These are phyloP conservation scores for Plasmodium blacklocki DNA, from an alignment of 169 alveolate genomes.

Conservation along the genomic window DNA sequence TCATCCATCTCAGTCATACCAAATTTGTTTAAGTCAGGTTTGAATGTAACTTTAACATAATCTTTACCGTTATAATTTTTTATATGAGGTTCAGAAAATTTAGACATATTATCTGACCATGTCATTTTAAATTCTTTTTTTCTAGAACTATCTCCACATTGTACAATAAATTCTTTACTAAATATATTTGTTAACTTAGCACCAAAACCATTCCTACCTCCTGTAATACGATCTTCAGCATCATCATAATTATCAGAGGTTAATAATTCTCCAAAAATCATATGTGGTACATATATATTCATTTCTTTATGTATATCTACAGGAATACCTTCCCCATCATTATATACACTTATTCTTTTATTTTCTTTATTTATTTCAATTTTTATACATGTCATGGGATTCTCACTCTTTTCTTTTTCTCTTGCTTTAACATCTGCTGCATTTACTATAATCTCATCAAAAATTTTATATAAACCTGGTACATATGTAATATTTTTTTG, in stretches of 20 bases:
- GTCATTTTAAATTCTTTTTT: conserved; percentile 89
- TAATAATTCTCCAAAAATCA: conserved; percentile 98
- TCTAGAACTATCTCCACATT: conserved; percentile 94
- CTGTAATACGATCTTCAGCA: conserved; percentile 97
- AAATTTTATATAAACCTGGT: conserved; percentile 99
- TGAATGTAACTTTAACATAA: conserved; percentile 94
- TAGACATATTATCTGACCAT: conserved; percentile 94
- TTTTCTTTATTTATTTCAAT: conserved; percentile 85
- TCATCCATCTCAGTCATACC: conserved; percentile 92
- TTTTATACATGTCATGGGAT: conserved; percentile 88
- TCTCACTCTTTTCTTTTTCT: conserved; percentile 85
- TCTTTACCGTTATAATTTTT: conserved; percentile 88
- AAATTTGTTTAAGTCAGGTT: conserved; percentile 96
- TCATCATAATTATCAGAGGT: conserved; percentile 99
- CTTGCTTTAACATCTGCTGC: conserved; percentile 99
- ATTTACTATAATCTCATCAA: conserved; percentile 98
- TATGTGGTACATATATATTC: conserved; percentile 97
- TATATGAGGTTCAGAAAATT: conserved; percentile 89
- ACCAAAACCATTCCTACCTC: conserved; percentile 99
- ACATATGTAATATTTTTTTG: conserved; percentile 90
- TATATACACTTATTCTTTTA: conserved; percentile 84
- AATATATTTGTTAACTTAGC: conserved; percentile 99
- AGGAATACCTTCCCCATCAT: conserved; percentile 90
- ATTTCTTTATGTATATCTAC: conserved; percentile 97
- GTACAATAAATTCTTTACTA: conserved; percentile 95